Percentiles rank a stretch among this genome's conserved stretches.
phyloP scores from a whole-genome alignment of 352 stramenopile genomes.

The Globisporangium perplexum region DNA sequence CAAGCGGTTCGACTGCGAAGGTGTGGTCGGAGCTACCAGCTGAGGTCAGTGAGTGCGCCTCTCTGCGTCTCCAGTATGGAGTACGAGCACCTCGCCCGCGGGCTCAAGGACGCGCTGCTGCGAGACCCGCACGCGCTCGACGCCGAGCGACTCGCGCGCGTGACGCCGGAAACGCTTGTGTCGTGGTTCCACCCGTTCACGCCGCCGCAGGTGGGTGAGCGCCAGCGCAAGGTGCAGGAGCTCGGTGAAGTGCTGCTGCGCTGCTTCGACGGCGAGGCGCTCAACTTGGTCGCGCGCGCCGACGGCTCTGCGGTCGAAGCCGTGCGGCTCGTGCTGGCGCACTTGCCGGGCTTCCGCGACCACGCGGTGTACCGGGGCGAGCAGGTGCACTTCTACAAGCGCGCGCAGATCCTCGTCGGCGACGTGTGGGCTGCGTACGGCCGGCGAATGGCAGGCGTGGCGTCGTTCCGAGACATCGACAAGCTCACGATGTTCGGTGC shows the following conservation, averaged over 20 bases:
- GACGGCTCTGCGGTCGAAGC: slow-evolving; percentile 53
- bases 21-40: no score
- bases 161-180: slow-evolving; percentile 35
- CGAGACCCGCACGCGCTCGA: slow-evolving; percentile 52
- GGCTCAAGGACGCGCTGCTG: slow-evolving; percentile 65
- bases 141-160: slow-evolving; percentile 31
- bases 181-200: slow-evolving; percentile 66
- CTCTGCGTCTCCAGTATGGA: slow-evolving; percentile 48
- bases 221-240: slow-evolving; percentile 52
- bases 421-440: slow-evolving; percentile 88
- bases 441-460: slow-evolving; percentile 28
- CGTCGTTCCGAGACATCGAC: slow-evolving; percentile 75
- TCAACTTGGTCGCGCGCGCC: slow-evolving; percentile 49
- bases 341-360: slow-evolving; percentile 85
- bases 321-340: slow-evolving; percentile 54
- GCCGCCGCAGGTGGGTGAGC: slow-evolving; percentile 55
- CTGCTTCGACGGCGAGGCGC: slow-evolving; percentile 36
- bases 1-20: no score
- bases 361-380: slow-evolving; percentile 74
- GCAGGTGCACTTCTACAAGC: slow-evolving; percentile 89
- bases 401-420: slow-evolving; percentile 83
- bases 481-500: slow-evolving; percentile 87
- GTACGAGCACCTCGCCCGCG: slow-evolving; percentile 81
- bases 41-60: no score
- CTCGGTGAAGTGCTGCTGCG: slow-evolving; percentile 42